Evolutionary conservation across 2,329 filamentous ascomycete species (phyloP).

Genomic region (Claviceps pazoutovae): DNA sequence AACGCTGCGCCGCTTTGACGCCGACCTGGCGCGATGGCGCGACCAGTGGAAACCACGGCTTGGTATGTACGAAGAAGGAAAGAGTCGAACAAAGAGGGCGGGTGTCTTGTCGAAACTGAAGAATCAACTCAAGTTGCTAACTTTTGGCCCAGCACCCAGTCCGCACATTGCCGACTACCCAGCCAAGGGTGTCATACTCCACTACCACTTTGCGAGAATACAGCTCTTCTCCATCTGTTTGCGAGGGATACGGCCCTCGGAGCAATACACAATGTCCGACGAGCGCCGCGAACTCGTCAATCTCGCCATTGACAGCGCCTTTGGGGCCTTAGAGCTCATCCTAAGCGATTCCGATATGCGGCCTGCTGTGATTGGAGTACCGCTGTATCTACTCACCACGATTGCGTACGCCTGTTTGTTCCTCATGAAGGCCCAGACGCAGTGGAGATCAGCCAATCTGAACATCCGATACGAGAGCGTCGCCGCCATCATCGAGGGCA

Average conservation of each 20-base stretch:
- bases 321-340: slow-evolving; percentile 16
- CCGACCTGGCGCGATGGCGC: slow-evolving; percentile 22
- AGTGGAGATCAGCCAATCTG: slow-evolving; percentile 16
- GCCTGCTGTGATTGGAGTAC: slow-evolving; percentile 17
- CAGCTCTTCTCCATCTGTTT: slow-evolving; percentile 35
- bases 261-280: slow-evolving; percentile 27
- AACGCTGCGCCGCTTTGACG: slow-evolving; percentile 13
- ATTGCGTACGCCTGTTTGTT: slow-evolving; percentile 20
- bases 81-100: background rate
- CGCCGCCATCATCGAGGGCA: slow-evolving; percentile 12
- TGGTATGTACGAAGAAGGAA: slow-evolving; percentile 10
- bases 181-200: slow-evolving; percentile 32
- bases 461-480: slow-evolving; percentile 19
- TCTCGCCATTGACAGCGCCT: slow-evolving; percentile 24
- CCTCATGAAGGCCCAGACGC: slow-evolving; percentile 18
- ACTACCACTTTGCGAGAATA: slow-evolving; percentile 36
- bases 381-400: slow-evolving; percentile 19
- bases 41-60: slow-evolving; percentile 22
- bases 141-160: slow-evolving; percentile 22
- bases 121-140: background rate
- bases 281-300: slow-evolving; percentile 30
- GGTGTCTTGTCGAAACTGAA: background rate
- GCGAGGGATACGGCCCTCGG: slow-evolving; percentile 16
- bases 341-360: slow-evolving; percentile 18
- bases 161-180: slow-evolving; percentile 33